phyloP scores from a whole-genome alignment of 129 eudicot genomes.

The Saussurea involucrata region DNA sequence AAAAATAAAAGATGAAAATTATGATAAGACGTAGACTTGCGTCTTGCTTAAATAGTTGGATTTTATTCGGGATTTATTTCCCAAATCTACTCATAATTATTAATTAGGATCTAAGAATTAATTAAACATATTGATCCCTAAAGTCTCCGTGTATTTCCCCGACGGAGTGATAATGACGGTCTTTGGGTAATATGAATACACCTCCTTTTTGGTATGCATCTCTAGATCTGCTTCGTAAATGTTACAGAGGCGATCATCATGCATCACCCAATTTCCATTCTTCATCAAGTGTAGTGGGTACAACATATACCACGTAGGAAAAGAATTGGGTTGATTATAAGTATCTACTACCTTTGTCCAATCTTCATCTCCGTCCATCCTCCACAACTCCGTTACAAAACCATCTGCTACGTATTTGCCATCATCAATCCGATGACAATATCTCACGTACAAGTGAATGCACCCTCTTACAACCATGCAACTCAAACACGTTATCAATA shows the following conservation, averaged over 20 bases:
- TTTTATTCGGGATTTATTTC: no score
- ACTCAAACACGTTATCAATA: not conserved
- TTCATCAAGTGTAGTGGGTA: not conserved
- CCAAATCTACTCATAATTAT: no score
- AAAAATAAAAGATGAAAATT: no score
- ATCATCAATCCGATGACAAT: not conserved
- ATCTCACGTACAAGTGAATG: not conserved
- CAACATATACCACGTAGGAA: not conserved
- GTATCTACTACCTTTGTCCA: not conserved
- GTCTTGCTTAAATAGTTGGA: no score
- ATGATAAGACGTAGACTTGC: no score
- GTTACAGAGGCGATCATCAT: not conserved
- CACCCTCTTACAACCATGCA: not conserved
- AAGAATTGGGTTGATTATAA: not conserved
- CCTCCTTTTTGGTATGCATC: not conserved
- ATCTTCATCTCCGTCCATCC: not conserved
- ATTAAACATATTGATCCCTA: not conserved
- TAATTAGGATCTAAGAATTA: not conserved
- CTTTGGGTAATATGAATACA: not conserved
- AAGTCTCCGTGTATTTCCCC: not conserved
- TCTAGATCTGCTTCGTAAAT: not conserved
- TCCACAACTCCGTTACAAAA: not conserved
- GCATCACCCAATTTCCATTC: not conserved
- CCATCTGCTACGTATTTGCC: not conserved
- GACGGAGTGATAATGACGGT: not conserved